Conservation (phyloP, 192 early-diverging fungal genomes). For the Geranomyces michiganensis region DNA sequence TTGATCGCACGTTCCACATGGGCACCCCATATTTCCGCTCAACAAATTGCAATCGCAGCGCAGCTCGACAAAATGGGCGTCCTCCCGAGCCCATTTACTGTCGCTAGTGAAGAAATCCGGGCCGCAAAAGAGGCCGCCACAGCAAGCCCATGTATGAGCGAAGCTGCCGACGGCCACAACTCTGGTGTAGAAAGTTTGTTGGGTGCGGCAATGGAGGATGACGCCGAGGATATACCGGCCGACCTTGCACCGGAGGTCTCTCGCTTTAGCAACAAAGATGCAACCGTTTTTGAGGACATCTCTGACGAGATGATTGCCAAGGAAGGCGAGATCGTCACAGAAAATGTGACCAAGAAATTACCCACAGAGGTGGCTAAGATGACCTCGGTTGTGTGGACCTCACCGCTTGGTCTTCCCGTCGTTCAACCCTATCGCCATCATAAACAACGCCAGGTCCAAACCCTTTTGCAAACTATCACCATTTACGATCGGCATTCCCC, state of each 20-base stretch:
- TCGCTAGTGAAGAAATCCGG: conserved; percentile 24
- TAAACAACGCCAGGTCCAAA: conserved; percentile 67
- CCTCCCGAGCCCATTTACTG: conserved; percentile 40
- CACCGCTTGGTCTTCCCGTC: conserved; percentile 89
- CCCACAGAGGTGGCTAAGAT: conserved; percentile 42
- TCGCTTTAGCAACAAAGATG: neutral
- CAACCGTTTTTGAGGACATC: neutral
- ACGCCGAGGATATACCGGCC: neutral
- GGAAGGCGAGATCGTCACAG: neutral
- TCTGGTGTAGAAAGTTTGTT: too few relatives aligned
- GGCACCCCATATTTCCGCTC: conserved; percentile 40
- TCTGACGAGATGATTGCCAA: neutral
- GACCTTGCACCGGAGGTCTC: neutral
- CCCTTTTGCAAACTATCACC: conserved; percentile 76
- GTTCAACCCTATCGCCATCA: conserved; percentile 94
- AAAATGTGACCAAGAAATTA: neutral
- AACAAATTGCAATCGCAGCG: conserved; percentile 47
- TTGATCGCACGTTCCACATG: conserved; percentile 82
- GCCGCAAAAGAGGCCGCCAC: conserved; percentile 15
- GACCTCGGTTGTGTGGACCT: conserved; percentile 95
- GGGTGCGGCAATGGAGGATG: neutral
- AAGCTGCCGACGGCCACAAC: neutral
- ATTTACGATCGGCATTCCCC: conserved; percentile 70
- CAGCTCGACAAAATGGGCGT: conserved; percentile 41
- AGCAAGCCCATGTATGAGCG: neutral